These are phyloP conservation scores for Curvularia spicifera DNA, from an alignment of 2,329 filamentous ascomycete species.

Conservation along the genomic window DNA sequence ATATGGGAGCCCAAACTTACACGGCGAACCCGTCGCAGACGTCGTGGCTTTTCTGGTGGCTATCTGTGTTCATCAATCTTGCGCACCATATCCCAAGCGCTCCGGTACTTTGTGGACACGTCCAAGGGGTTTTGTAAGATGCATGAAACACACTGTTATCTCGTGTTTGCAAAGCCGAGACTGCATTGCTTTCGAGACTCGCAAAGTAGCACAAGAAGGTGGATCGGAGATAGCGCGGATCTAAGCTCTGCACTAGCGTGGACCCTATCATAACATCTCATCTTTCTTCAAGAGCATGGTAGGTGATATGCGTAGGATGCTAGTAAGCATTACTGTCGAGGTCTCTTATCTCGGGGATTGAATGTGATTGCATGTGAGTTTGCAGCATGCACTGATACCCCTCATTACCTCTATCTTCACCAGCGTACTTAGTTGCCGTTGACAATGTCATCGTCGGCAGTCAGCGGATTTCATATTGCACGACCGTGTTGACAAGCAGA, in stretches of 20 bases:
- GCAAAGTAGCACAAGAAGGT: not conserved
- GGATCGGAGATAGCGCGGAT: not conserved
- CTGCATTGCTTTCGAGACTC: not conserved
- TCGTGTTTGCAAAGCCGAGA: not conserved
- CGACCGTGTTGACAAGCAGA: conserved; percentile 26
- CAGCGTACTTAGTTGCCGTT: not conserved
- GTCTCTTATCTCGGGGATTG: not conserved
- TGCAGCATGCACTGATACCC: not conserved
- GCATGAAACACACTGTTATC: not conserved
- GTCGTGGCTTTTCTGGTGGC: not conserved
- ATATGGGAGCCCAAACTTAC: not conserved
- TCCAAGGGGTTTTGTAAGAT: not conserved
- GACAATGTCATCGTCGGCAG: not conserved
- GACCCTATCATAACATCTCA: not conserved
- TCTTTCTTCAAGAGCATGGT: not conserved
- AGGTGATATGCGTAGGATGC: not conserved
- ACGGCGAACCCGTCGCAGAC: not conserved
- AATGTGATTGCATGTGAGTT: not conserved
- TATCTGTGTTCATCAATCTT: not conserved
- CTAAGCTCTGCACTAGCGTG: not conserved
- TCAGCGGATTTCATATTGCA: conserved; percentile 21
- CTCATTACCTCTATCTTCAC: not conserved
- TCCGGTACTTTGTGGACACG: not conserved
- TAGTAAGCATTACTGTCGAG: not conserved
- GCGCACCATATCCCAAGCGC: not conserved